These are phyloP conservation scores for Corynascus novoguineensis DNA, from an alignment of 495 filamentous ascomycete species.

Conservation along the genomic window DNA sequence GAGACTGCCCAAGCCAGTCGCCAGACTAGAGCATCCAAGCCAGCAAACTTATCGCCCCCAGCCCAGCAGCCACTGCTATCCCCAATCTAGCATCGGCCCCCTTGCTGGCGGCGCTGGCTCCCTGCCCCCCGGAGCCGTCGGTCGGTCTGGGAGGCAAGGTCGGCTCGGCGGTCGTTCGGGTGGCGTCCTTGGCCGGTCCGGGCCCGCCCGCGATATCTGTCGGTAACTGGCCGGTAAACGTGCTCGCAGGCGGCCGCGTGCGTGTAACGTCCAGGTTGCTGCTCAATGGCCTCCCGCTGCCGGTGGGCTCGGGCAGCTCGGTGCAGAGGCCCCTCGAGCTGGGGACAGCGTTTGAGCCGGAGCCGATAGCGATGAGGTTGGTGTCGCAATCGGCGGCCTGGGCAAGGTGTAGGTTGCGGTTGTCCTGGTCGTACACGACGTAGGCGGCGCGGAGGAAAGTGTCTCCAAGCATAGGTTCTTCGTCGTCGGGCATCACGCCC, in stretches of 20 bases:
- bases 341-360: conserved; percentile 23
- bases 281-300: too few species aligned
- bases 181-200: conserved; percentile 9
- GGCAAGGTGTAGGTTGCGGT: conserved; percentile 31
- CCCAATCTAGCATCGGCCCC: background rate
- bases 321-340: conserved; percentile 14
- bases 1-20: background rate
- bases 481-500: conserved; percentile 21
- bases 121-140: background rate
- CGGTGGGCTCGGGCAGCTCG: conserved; percentile 13
- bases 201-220: conserved; percentile 14
- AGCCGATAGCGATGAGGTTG: conserved; percentile 30
- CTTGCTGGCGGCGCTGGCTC: background rate
- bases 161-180: background rate
- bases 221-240: conserved; percentile 9
- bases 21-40: background rate
- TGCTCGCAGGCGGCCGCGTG: conserved; percentile 9
- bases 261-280: conserved; percentile 11
- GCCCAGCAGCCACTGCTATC: background rate
- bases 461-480: conserved; percentile 29
- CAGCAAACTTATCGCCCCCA: background rate
- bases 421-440: conserved; percentile 35
- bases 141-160: too few species aligned
- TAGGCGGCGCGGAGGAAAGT: conserved; percentile 32
- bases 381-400: conserved; percentile 35